A percentile compares a stretch with the other conserved stretches of the same genome.
Evolutionary conservation across 164 flowering plant genomes (phyloP).

Genomic region (Santalum album): DNA sequence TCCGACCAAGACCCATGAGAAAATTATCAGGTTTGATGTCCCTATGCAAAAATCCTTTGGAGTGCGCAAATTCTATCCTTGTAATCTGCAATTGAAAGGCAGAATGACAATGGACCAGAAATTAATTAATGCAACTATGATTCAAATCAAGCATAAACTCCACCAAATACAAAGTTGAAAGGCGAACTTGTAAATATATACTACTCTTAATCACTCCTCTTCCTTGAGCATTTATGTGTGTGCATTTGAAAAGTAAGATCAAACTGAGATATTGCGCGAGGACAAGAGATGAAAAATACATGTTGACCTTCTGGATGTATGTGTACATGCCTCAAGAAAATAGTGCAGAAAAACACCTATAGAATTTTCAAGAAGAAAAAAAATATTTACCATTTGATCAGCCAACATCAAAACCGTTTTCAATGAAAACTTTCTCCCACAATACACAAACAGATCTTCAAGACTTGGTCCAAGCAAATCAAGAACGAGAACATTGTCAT

Average conservation of each 20-base stretch:
- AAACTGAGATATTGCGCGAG: too few relatives aligned
- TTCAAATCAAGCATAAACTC: too few relatives aligned
- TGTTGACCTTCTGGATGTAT: too few relatives aligned
- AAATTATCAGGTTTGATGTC: conserved; percentile 98
- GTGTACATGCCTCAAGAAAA: too few relatives aligned
- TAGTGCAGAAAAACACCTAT: neutral
- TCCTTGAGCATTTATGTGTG: too few relatives aligned
- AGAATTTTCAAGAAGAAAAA: neutral
- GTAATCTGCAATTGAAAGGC: conserved; percentile 44
- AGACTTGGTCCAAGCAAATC: conserved; percentile 98
- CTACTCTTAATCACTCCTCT: too few relatives aligned
- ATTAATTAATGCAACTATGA: too few relatives aligned
- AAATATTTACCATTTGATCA: conserved; percentile 93
- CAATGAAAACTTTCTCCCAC: conserved; percentile 87
- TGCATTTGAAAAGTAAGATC: too few relatives aligned
- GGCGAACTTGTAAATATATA: too few relatives aligned
- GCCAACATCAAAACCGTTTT: conserved; percentile 95
- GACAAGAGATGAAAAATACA: too few relatives aligned
- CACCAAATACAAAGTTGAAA: too few relatives aligned
- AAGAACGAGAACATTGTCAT: conserved; percentile 72
- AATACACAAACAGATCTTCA: conserved; percentile 91
- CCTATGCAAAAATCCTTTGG: conserved; percentile 91
- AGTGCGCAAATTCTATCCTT: conserved; percentile 87
- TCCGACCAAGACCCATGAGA: conserved; percentile 96
- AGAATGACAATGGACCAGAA: neutral